Base-by-base conservation (phyloP, 768 basidiomycete species). In the Boletus vermiculosoides region DNA sequence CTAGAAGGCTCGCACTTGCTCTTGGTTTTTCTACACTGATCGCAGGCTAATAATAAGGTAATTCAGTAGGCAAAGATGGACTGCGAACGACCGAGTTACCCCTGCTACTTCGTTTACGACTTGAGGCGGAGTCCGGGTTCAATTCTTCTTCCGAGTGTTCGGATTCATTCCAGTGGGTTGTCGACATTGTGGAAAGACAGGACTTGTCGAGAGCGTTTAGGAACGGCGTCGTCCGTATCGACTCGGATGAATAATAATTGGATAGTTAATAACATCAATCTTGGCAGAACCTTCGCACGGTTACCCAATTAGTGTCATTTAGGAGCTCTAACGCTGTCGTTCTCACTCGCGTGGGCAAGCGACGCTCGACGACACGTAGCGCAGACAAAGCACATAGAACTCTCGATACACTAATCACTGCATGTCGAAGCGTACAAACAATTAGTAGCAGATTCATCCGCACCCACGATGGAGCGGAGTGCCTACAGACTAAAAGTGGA, bases 21-120 rank as follows among this genome's bases (percentile, higher is more conserved):
- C 74, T 92, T 94, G 8, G 88, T 88, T 76, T 91, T 93, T 48
- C 90, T 80, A 64, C 91, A 94, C 62, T 92, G 87, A 75, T 93
- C 91, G 64, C 91, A 94, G 33, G 91, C 91, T 91, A 63, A 59
- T 33, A 46, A 61, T 30, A 40, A 45, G 36, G 52, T 12, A 44
- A 51, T 50, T 71, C 23, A 68, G 59, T 51, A 52, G 40, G 23
- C 16, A 51, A 52, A 55, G n/a, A 45, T 22, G 52, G 44, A 9
- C 5, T 55, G 53, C 42, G 40, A 60, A 55, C 23, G 48, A 48
- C 13, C n/a, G 20, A 25, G 48, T 64, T 55, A 84, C 85, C 86
- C 71, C 85, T 77, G 66, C 84, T 87, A 61, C 86, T 87, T 49
- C 86, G 70, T 66, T 87, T 87, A 55, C 84, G 75, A 42, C 72